These are phyloP conservation scores for Aspergillus sp. DNA, from an alignment of 2,329 filamentous ascomycete genomes.

Conservation along the genomic window DNA sequence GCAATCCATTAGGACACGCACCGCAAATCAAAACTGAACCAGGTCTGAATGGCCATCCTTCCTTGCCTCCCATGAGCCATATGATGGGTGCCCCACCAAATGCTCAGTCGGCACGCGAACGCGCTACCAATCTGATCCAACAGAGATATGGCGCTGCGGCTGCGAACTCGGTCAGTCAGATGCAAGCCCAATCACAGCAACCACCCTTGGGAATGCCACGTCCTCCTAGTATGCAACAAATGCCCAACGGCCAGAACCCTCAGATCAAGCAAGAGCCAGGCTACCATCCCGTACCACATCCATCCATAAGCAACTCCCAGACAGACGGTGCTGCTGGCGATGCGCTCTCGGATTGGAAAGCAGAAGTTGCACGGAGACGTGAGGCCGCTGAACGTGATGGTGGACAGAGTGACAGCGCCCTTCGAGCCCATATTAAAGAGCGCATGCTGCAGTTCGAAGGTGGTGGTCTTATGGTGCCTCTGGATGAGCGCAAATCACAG, in stretches of 20 bases:
- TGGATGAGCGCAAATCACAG: slow-evolving; percentile 37
- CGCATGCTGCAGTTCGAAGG: slow-evolving; percentile 45
- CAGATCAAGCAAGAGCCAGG: slow-evolving; percentile 42
- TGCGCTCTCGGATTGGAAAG: slow-evolving; percentile 55
- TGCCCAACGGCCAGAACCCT: slow-evolving; percentile 34
- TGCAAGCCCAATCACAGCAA: slow-evolving; percentile 43
- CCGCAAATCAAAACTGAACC: slow-evolving; percentile 56
- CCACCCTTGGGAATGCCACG: slow-evolving; percentile 34
- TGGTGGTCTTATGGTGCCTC: slow-evolving; percentile 46
- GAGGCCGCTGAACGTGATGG: slow-evolving; percentile 38
- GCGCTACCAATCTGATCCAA: slow-evolving; percentile 52
- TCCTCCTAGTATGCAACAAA: slow-evolving; percentile 29
- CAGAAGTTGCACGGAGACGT: slow-evolving; percentile 45
- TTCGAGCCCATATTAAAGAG: slow-evolving; percentile 44
- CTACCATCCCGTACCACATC: slow-evolving; percentile 38
- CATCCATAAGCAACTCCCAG: slow-evolving; percentile 57
- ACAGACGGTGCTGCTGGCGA: slow-evolving; percentile 72
- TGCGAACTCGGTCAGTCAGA: slow-evolving; percentile 43
- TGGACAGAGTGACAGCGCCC: slow-evolving; percentile 37
- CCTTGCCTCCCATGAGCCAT: slow-evolving; percentile 36
- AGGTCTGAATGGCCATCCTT: slow-evolving; percentile 38
- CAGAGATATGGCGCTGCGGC: slow-evolving; percentile 47
- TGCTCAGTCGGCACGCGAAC: slow-evolving; percentile 53
- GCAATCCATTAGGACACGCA: slow-evolving; percentile 31
- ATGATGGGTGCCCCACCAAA: slow-evolving; percentile 38